Evolutionary conservation across 1,139 yeast genomes (phyloP), one percentile per base, ranked within the genome.

Genomic region (Taiozyma sp.): DNA sequence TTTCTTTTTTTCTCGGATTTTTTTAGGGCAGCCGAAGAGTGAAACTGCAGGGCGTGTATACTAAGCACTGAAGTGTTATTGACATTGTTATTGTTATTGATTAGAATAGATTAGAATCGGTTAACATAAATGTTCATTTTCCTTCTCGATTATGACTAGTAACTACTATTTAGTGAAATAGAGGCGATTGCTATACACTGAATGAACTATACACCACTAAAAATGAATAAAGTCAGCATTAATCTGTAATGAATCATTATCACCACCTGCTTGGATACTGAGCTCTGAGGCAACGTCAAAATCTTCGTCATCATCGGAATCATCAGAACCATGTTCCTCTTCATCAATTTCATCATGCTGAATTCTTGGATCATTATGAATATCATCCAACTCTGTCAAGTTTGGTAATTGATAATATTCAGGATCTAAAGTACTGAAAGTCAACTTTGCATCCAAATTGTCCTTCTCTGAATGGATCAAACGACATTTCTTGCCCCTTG

Each of bases 401-500:
- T 73, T 61, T 61, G 76, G 62, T 69, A 74, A 53, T 62, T 73
- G 54, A 67, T 64, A 45, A 64, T 58, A 45, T 45, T 57, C 54
- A 54, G 65, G 62, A 57, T 59, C 57, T 58, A 54, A 56, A 52
- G 60, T 56, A 50, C 47, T 51, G 51, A 54, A 54, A 41, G 58
- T 51, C 36, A 61, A 44, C 45, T 54, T 54, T 1, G 58, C 74
- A 44, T 68, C 65, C 43, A 62, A 44, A 22, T 51, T 56, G 46
- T 74, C 74, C 44, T 68, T 69, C 2, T 63, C 64, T 2, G 48
- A 38, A 64, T 84, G 91, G 43, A 64, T 65, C 45, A 85, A 67
- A 27, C 69, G 65, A 61, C 91, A 85, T 22, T 68, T 63, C 27
- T 61, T 66, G 1, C 79, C 78, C 52, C 79, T 67, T 0, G 79